These are phyloP conservation scores for Raphanus hybrid DNA, from an alignment of 441 rosid genomes.

Conservation along the genomic window DNA sequence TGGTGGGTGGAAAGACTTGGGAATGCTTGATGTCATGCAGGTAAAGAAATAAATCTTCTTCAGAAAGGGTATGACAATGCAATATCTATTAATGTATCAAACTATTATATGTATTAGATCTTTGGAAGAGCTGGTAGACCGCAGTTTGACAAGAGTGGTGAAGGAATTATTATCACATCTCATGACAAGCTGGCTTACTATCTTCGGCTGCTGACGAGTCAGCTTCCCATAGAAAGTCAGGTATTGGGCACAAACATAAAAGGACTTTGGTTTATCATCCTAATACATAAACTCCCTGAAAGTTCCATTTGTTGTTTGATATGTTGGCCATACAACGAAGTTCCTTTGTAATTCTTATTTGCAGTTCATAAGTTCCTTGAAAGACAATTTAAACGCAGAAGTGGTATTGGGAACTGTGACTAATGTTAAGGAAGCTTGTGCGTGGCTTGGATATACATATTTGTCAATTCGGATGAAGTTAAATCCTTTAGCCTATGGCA, in stretches of 20 bases:
- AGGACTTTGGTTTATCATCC: slow-evolving; percentile 17
- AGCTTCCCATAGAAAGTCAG: slow-evolving; percentile 99
- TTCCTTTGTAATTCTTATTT: slow-evolving; percentile 33
- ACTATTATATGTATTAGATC: slow-evolving; percentile 57
- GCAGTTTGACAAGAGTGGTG: slow-evolving; percentile 99
- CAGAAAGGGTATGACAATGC: slow-evolving; percentile 13
- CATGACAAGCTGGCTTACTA: slow-evolving; percentile 96
- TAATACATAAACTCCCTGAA: slow-evolving; percentile 12
- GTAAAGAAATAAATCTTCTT: slow-evolving; percentile 45
- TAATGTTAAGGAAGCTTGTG: slow-evolving; percentile 98
- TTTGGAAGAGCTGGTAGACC: slow-evolving; percentile 99
- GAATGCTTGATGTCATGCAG: slow-evolving; percentile 99
- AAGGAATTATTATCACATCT: slow-evolving; percentile 97
- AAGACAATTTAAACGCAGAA: slow-evolving; percentile 97
- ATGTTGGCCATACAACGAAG: slow-evolving; percentile 19
- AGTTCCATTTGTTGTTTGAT: slow-evolving; percentile 16
- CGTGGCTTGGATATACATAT: slow-evolving; percentile 99
- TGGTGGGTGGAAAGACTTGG: slow-evolving; percentile 99
- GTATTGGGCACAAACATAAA: slow-evolving; percentile 47
- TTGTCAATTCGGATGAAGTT: slow-evolving; percentile 96
- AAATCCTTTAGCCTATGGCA: slow-evolving; percentile 97
- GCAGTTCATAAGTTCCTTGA: slow-evolving; percentile 96
- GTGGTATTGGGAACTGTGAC: slow-evolving; percentile 99
- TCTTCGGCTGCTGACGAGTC: slow-evolving; percentile 90
- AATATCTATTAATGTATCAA: slow-evolving; percentile 11